These are phyloP conservation scores for Penicillium psychrofluorescens DNA, from an alignment of 495 filamentous ascomycete genomes.

Conservation along the genomic window DNA sequence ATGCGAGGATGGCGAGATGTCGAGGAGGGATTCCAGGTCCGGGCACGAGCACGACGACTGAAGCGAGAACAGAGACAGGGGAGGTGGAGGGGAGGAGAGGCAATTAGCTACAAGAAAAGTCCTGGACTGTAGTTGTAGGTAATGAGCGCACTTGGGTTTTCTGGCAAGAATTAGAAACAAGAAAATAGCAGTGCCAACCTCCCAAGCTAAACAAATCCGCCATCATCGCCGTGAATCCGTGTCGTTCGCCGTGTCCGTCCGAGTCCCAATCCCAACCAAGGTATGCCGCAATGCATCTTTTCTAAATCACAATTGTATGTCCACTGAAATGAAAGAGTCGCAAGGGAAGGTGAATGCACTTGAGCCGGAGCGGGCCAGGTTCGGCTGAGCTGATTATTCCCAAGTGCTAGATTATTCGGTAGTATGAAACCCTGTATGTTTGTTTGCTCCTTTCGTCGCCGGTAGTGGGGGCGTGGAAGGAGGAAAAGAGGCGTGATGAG, in stretches of 20 bases:
- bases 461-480: no score
- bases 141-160: no score
- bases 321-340: slow-evolving; percentile 13
- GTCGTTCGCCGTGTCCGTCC: slow-evolving; percentile 22
- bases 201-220: not conserved
- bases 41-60: slow-evolving; percentile 15
- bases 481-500: no score
- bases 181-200: no score
- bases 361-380: not conserved
- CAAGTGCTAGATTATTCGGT: no score
- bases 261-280: slow-evolving; percentile 18
- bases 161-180: no score
- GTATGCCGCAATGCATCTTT: slow-evolving; percentile 28
- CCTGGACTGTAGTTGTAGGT: no score
- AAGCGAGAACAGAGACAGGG: slow-evolving; percentile 18
- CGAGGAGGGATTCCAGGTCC: slow-evolving; percentile 26
- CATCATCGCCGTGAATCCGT: slow-evolving; percentile 15
- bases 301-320: slow-evolving; percentile 31
- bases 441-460: no score
- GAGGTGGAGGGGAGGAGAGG: not conserved
- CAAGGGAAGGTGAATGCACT: not conserved
- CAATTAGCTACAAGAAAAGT: not conserved
- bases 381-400: no score
- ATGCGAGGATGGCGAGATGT: slow-evolving; percentile 37
- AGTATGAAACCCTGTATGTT: no score